Base-by-base conservation (phyloP, 2,329 filamentous ascomycete species). In the Talaromyces sp. region DNA sequence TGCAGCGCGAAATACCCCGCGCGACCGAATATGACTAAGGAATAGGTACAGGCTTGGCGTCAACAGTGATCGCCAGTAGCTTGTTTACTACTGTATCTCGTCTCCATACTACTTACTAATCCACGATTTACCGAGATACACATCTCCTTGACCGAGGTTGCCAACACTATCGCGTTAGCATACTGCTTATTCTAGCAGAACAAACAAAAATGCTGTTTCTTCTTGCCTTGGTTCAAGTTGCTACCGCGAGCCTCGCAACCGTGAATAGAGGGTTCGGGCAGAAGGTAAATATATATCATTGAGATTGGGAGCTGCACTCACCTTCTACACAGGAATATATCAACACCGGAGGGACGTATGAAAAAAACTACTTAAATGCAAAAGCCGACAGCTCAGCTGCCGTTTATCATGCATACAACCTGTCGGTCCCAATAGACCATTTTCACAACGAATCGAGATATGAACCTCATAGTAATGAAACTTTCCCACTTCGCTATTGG, bases 381-480 rank as follows among this genome's bases (percentile, higher is more conserved):
- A 5, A 28, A 22, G 21, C 15, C 33, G 15, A 46, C 15, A 25
- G 9, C 17, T 33, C 57, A 10, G 33, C 57, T 22, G 60, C 61
- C 15, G 56, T 65, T 15, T 83, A 81, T 63, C 75, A 79, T 2
- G 76, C 71, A 28, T 68, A 81, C 66, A 82, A 80, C 62, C 68
- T 85, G 58, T 78, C 79, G 0, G 78, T 82, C 1, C 83, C 82
- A 0, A 78, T 95, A 35, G 90, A 96, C 71, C 89, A 94, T 69
- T 95, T 94, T 75, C 89, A 89, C 73, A 90, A 93, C 67, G 87
- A 91, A 56, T 82, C 84, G 2, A 77, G 79, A 51, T 95, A 95
- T 68, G 88, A 87, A 70, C 89, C 91, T 36, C 90, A 95, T 71
- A 84, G 81, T 8, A 77, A 87, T 63, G 86, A 72, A 25, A 81